Base-by-base conservation (phyloP, 208 protist genomes). In the Trypanosoma melophagium region DNA sequence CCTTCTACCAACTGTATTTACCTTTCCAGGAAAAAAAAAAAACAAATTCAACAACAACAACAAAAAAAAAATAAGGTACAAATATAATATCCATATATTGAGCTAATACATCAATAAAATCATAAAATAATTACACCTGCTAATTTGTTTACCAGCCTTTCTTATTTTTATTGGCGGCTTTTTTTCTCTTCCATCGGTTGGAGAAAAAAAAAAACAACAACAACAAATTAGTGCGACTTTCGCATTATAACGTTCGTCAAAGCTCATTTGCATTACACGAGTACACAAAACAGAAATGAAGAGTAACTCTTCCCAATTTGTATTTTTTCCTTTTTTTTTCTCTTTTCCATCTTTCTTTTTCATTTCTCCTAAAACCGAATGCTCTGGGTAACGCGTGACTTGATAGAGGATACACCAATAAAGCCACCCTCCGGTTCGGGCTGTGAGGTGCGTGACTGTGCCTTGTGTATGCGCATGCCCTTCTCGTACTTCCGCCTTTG, bases 401-500 rank as follows among this genome's bases (percentile, higher is more conserved):
- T 92, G 66, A 96, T 71, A 14, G 76, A 60, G 21, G 71, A 74
- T 0, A 96, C 87, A 50, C 91, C 91, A 21, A 79, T 71, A 66
- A 94, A 96, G 40, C 87, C 91, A 45, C 84, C 87, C 71, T 93
- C 88, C 10, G 91, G 80, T 73, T 94, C 83, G 2, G 91, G 86
- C 73, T 92, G 81, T 64, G 81, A 80, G 28, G 66, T 84, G 59
- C 84, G 81, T 10, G 77, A 79, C 69, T 96, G 87, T 12, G 88
- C 76, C 83, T 94, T 94, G 71, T 94, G 88, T 21, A 93, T 83
- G 40, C 81, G 87, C 71, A 94, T 77, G 40, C 88, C 86, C 21
- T 85, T 84, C 72, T 94, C 86, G 66, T 94, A 94, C 81, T 96
- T 96, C 67, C 86, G 83, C 21, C 91, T 81, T 75, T 94, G 91